Evolutionary conservation across 176 grass and related monocot genomes (phyloP), one percentile per base, ranked within the genome.

Genomic region (Carex pumila): DNA sequence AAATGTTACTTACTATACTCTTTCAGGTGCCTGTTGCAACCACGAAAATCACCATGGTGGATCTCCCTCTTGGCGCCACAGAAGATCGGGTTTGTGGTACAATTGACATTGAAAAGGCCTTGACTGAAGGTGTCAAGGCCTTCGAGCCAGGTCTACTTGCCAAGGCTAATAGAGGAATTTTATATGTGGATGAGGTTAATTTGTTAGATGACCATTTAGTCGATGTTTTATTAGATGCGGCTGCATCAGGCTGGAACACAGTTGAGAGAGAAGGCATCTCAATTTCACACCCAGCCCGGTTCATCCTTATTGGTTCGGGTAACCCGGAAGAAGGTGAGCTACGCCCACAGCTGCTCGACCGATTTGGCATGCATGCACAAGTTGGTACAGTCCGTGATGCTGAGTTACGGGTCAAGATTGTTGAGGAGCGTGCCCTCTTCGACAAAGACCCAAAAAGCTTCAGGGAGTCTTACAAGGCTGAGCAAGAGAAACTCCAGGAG

Each of bases 181-280:
- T 99, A 41, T 99, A 99, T 37, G 96, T 99, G 1, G 96, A 99
- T 22, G 96, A 99, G 86, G 96, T 99, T 22, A 99, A 99, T 71
- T 71, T 99, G 69, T 64, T 99, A 6, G 96, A 99, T 14, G 96
- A 99, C 86, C 96, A 99, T 53, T 84, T 99, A 29, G 96, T 99
- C 5, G 96, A 99, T 22, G 93, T 99, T 75, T 82, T 99, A 84
- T 89, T 99, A 41, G 96, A 99, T 73, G 70, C 96, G 0, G 96
- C 96, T 0, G 96, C 96, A 1, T 99, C 96, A 0, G 96, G 96
- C 0, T 99, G 96, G 96, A 99, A 99, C 89, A 99, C 96, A 1
- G 96, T 99, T 3, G 96, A 99, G 91, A 91, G 96, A 70, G 96
- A 99, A 90, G 96, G 96, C 17, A 99, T 99, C 81, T 99, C 96